Base-by-base conservation (phyloP, 805 yeast species). In the Myxozyma vanderwaltii region DNA sequence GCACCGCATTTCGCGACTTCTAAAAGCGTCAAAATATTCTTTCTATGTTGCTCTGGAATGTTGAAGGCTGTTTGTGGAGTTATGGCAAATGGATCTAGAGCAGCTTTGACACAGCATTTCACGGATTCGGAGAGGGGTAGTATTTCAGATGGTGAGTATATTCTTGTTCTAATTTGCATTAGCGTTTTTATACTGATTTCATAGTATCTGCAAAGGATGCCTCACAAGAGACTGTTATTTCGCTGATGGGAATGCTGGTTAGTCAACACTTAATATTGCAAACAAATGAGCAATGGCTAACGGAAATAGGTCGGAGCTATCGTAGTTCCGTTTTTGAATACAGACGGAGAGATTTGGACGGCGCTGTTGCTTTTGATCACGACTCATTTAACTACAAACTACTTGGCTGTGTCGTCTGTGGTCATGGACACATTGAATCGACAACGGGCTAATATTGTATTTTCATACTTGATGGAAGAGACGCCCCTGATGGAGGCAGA, bases 51-150 rank as follows among this genome's bases (percentile, higher is more conserved):
- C 59, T 70, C 76, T 3, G 76, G 76, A 3, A 53, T 72, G 26
- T 58, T 73, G 48, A 52, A 72, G 31, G 66, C 73, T 21, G 63
- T 74, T 19, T 73, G 76, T 50, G 73, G 74, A 2, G 76, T 73
- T 29, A 68, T 73, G 72, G 76, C 75, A 12, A 71, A 71, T 24
- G 76, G 76, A 12, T 69, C 74, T 5, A 55, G 73, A 7, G 75
- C 76, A 17, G 76, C 76, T 1, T 65, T 73, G 45, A 72, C 76
- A 2, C 74, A 65, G 63, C 76, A 73, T 54, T 73, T 73, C 57
- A 73, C 76, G 12, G 70, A 71, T 54, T 68, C 74, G 13, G 63
- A 56, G 35, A 56, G 57, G 39, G 76, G 76, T 33, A 65, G 70
- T 29, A 70, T 73, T 29, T 71, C 75, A 8, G 76, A 73, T 55